These are phyloP conservation scores for Cytospora piceicola DNA, from an alignment of 2,329 filamentous ascomycete genomes.

Conservation along the genomic window DNA sequence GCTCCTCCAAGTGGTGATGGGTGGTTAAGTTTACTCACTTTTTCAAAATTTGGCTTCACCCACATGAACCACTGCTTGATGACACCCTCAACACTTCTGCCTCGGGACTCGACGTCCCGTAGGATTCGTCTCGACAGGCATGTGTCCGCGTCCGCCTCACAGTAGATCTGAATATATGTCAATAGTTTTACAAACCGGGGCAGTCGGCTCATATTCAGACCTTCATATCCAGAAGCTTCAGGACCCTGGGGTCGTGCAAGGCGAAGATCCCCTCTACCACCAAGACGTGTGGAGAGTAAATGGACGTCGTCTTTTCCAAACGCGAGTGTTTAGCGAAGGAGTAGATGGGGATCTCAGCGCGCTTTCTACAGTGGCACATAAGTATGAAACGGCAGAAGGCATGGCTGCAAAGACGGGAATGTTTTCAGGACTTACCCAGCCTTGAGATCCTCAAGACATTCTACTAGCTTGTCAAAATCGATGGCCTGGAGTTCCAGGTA, in stretches of 20 bases:
- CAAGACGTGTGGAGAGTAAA: slow-evolving; percentile 95
- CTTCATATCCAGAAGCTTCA: slow-evolving; percentile 89
- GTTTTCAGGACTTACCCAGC: slow-evolving; percentile 70
- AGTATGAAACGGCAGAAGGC: slow-evolving; percentile 9
- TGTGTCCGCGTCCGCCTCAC: slow-evolving; percentile 92
- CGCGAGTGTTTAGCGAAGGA: slow-evolving; percentile 92
- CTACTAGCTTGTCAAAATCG: slow-evolving; percentile 87
- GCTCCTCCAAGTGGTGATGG: background rate
- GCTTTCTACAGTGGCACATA: slow-evolving; percentile 59
- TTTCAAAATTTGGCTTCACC: slow-evolving; percentile 96
- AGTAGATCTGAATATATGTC: slow-evolving; percentile 70
- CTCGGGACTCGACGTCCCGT: slow-evolving; percentile 87
- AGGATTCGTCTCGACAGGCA: slow-evolving; percentile 86
- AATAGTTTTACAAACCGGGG: background rate
- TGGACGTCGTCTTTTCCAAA: slow-evolving; percentile 75
- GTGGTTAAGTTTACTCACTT: slow-evolving; percentile 45
- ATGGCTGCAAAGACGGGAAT: background rate
- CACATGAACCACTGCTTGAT: slow-evolving; percentile 98
- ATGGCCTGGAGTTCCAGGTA: slow-evolving; percentile 61
- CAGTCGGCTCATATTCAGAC: slow-evolving; percentile 46
- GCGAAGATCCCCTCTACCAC: slow-evolving; percentile 97
- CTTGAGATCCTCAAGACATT: slow-evolving; percentile 82
- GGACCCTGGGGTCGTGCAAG: slow-evolving; percentile 81
- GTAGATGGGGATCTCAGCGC: slow-evolving; percentile 90
- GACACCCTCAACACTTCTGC: slow-evolving; percentile 89